These are phyloP conservation scores for Phytophthora quininea DNA, from an alignment of 352 stramenopile species.

Conservation along the genomic window DNA sequence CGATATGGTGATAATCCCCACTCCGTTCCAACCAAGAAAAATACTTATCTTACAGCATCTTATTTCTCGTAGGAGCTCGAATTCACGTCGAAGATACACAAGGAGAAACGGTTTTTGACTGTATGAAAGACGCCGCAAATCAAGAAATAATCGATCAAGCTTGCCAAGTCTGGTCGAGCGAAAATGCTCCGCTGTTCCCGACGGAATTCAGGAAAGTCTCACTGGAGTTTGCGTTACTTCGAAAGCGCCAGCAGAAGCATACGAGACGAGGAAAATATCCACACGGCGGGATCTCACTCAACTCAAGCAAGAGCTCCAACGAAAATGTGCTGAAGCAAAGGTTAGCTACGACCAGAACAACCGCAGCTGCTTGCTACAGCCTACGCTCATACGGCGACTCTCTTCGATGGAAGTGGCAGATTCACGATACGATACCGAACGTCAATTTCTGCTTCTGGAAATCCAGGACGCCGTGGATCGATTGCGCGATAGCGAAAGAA, in stretches of 20 bases:
- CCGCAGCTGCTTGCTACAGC: conserved; percentile 36
- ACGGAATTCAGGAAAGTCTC: conserved; percentile 44
- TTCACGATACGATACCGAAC: conserved; percentile 41
- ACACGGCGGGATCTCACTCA: conserved; percentile 37
- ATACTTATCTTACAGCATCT: neutral
- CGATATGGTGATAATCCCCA: conserved; percentile 47
- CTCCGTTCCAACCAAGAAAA: neutral
- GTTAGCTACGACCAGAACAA: conserved; percentile 56
- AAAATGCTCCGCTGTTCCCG: conserved; percentile 55
- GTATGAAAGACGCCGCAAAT: conserved; percentile 40
- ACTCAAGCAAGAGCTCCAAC: conserved; percentile 41
- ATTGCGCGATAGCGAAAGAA: conserved; percentile 32
- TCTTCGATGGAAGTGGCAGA: conserved; percentile 42
- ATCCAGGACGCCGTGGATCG: conserved; percentile 41
- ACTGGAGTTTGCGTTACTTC: conserved; percentile 45
- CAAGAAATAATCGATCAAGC: conserved; percentile 39
- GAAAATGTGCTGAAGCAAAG: conserved; percentile 53
- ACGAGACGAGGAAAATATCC: conserved; percentile 15
- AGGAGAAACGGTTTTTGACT: conserved; percentile 55
- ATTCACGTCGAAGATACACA: conserved; percentile 50
- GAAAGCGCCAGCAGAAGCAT: conserved; percentile 38
- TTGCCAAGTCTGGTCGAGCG: conserved; percentile 40
- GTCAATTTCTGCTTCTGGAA: conserved; percentile 24
- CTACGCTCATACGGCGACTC: conserved; percentile 48
- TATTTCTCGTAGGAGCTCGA: conserved; percentile 36